These are phyloP conservation scores for Bruguiera gymnorhiza DNA, from an alignment of 345 rosid species.

Conservation along the genomic window DNA sequence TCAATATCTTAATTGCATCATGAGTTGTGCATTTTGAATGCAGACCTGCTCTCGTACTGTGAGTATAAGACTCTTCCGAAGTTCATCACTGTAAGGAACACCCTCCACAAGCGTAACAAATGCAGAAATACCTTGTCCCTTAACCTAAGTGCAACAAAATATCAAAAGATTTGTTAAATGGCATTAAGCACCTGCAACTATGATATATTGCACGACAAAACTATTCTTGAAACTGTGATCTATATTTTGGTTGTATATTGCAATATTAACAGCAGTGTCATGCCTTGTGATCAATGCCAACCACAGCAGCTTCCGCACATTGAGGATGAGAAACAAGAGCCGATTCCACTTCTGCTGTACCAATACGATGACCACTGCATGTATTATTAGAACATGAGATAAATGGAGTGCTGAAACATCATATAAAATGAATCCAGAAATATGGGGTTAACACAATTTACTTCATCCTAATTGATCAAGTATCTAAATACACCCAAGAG, in stretches of 20 bases:
- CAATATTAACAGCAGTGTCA: slow-evolving; percentile 26
- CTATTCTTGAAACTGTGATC: too few relatives aligned
- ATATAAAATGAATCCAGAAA: not conserved
- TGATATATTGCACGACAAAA: not conserved
- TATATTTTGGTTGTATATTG: too few relatives aligned
- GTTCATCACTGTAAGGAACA: slow-evolving; percentile 85
- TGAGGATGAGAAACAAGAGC: slow-evolving; percentile 95
- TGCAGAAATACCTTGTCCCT: slow-evolving; percentile 96
- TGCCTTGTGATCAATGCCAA: slow-evolving; percentile 94
- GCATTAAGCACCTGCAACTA: slow-evolving; percentile 9
- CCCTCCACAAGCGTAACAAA: slow-evolving; percentile 90
- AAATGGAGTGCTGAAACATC: too few relatives aligned
- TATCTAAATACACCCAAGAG: not conserved
- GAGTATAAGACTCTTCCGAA: slow-evolving; percentile 64
- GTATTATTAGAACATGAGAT: slow-evolving; percentile 16
- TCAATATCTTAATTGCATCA: not conserved
- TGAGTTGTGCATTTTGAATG: not conserved
- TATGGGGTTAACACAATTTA: not conserved
- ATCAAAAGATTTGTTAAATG: not conserved
- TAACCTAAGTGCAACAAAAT: slow-evolving; percentile 49
- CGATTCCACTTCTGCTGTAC: slow-evolving; percentile 99
- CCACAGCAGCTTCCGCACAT: slow-evolving; percentile 98
- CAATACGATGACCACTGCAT: slow-evolving; percentile 94
- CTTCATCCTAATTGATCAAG: not conserved
- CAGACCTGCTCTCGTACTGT: slow-evolving; percentile 80